A percentile compares a stretch with the other conserved stretches of the same genome.
phyloP scores from a whole-genome alignment of 1,284 basidiomycete species.

The Cutaneotrichosporon arboriforme region DNA sequence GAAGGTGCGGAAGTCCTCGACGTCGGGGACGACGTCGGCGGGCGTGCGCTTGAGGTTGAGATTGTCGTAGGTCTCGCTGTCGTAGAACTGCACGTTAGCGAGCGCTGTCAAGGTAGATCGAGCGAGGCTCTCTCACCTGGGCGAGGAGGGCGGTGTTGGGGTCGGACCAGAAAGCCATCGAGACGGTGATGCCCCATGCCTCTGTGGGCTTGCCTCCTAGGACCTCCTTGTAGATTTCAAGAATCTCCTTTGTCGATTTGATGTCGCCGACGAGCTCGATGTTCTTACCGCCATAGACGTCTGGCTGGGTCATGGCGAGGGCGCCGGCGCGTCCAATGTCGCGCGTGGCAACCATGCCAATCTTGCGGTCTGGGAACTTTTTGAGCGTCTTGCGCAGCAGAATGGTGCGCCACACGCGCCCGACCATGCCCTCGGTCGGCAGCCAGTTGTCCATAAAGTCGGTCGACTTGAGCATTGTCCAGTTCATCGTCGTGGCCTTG shows the following conservation, averaged over 20 bases:
- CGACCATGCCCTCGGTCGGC: constrained; percentile 15
- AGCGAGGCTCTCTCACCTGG: constrained; percentile 13
- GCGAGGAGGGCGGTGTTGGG: constrained; percentile 7
- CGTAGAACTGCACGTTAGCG: constrained; percentile 19
- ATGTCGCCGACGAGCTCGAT: constrained; percentile 25
- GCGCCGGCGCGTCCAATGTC: constrained; percentile 28
- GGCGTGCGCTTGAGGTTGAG: constrained; percentile 2
- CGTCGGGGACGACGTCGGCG: constrained; percentile 18
- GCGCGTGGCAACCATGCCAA: constrained; percentile 18
- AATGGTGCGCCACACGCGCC: constrained; percentile 25
- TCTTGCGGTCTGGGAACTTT: constrained; percentile 17
- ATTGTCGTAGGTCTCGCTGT: constrained; percentile 18
- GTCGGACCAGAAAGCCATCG: constrained; percentile 12
- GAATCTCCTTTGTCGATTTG: constrained; percentile 20
- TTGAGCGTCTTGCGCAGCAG: constrained; percentile 22
- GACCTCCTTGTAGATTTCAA: constrained; percentile 18
- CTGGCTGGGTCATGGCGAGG: constrained; percentile 15
- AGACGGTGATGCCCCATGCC: constrained; percentile 13
- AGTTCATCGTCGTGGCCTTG: constrained; percentile 3
- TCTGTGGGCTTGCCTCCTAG: constrained; percentile 16
- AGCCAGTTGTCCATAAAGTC: constrained; percentile 25
- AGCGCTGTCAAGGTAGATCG: background rate
- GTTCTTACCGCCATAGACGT: constrained; percentile 7
- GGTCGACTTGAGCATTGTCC: constrained; percentile 12
- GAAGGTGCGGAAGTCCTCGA: constrained; percentile 24